phyloP scores from a whole-genome alignment of 2,329 filamentous ascomycete genomes.

The Cercospora nicotianae region DNA sequence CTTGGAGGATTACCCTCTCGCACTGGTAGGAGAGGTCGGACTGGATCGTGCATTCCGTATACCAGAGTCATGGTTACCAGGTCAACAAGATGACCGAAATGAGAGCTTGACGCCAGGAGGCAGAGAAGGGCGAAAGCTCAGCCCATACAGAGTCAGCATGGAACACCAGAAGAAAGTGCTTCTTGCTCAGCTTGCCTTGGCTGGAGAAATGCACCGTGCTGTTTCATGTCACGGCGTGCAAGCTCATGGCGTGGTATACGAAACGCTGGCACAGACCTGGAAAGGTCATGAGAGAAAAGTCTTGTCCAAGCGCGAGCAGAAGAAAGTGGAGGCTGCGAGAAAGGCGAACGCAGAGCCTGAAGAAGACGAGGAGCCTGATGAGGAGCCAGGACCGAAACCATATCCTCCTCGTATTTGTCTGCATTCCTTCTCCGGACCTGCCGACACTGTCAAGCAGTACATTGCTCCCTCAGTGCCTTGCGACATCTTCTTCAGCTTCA shows the following conservation, averaged over 20 bases:
- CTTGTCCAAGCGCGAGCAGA: slow-evolving; percentile 59
- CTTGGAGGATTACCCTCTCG: slow-evolving; percentile 59
- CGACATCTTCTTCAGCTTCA: slow-evolving; percentile 85
- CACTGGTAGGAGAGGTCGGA: slow-evolving; percentile 75
- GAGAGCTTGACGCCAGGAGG: slow-evolving; percentile 64
- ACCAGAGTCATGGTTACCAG: slow-evolving; percentile 58
- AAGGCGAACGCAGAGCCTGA: slow-evolving; percentile 20
- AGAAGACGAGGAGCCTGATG: slow-evolving; percentile 14
- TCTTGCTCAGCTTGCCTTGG: slow-evolving; percentile 67
- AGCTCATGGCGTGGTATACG: slow-evolving; percentile 69
- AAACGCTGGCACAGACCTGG: slow-evolving; percentile 66
- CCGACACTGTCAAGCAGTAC: slow-evolving; percentile 76
- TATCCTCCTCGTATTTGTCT: slow-evolving; percentile 89
- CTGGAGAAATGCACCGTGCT: slow-evolving; percentile 64
- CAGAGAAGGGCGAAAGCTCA: slow-evolving; percentile 67
- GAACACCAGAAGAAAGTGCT: slow-evolving; percentile 68
- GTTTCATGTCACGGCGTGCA: slow-evolving; percentile 75
- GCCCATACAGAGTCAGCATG: slow-evolving; percentile 66
- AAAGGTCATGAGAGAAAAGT: slow-evolving; percentile 66
- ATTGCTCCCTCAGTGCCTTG: slow-evolving; percentile 70
- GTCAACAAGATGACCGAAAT: slow-evolving; percentile 45
- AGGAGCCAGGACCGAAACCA: slow-evolving; percentile 49
- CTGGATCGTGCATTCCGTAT: slow-evolving; percentile 76
- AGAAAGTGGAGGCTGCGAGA: slow-evolving; percentile 26
- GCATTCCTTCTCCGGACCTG: slow-evolving; percentile 84